Percentiles rank a stretch among this genome's conserved stretches.
Conservation (phyloP, 768 basidiomycete genomes). For the Russula abietina region DNA sequence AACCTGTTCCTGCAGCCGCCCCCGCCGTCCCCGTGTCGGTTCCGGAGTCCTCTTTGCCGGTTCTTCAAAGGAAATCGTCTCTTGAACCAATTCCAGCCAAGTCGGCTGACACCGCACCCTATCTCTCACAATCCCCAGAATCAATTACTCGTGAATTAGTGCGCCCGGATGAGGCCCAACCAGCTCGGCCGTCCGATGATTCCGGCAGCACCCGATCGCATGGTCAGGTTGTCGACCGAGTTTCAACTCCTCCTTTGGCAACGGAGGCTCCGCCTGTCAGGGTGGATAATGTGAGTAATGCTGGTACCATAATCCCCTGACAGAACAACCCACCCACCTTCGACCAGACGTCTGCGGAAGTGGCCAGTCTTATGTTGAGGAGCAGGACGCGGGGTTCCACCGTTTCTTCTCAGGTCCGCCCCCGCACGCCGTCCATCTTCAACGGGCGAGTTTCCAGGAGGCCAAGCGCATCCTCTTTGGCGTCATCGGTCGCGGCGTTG, state of each 20-base stretch:
- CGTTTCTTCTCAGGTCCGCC: conserved; percentile 23
- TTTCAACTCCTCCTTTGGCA: conserved; percentile 1
- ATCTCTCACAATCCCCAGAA: conserved; percentile 24
- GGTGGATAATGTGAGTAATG: conserved; percentile 4
- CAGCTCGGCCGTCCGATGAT: conserved; percentile 21
- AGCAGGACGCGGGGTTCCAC: conserved; percentile 22
- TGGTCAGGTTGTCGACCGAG: conserved; percentile 14
- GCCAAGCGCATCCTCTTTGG: conserved; percentile 20
- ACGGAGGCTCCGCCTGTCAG: not conserved
- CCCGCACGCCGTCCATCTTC: conserved; percentile 19
- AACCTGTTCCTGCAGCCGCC: not conserved
- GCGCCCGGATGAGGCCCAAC: conserved; percentile 20
- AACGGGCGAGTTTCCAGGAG: conserved; percentile 17
- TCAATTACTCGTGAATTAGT: conserved; percentile 21
- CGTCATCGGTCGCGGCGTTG: conserved; percentile 10
- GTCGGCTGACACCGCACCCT: conserved; percentile 20
- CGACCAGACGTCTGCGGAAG: not conserved
- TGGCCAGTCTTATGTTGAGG: conserved; percentile 14
- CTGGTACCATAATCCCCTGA: conserved; percentile 3
- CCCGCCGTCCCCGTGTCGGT: not conserved
- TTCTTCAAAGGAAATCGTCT: not conserved
- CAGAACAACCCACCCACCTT: conserved; percentile 4
- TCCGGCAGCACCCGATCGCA: conserved; percentile 16
- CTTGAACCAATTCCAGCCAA: not conserved
- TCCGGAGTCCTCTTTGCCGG: not conserved